phyloP scores from a whole-genome alignment of 2,329 filamentous ascomycete species.

The Didymella exigua region DNA sequence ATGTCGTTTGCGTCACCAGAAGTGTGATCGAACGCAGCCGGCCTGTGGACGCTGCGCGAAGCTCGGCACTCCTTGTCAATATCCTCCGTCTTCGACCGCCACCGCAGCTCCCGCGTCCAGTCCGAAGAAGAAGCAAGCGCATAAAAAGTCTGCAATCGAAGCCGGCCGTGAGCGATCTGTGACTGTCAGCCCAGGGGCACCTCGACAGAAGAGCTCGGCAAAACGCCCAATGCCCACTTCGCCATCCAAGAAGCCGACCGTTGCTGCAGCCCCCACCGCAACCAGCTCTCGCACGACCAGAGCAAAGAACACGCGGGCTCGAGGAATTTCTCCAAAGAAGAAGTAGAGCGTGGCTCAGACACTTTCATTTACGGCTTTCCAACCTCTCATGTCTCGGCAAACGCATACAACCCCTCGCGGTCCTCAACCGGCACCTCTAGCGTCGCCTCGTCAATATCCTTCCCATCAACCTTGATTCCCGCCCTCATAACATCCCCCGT shows the following conservation, averaged over 20 bases:
- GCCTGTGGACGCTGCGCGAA: constrained; percentile 72
- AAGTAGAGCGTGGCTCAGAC: neutral
- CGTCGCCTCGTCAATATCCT: constrained; percentile 81
- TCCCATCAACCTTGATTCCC: constrained; percentile 77
- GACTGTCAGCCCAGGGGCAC: neutral
- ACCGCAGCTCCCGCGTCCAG: neutral
- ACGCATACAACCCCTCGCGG: constrained; percentile 76
- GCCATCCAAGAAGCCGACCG: neutral
- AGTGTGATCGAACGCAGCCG: constrained; percentile 70
- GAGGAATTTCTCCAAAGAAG: neutral
- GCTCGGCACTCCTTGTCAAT: constrained; percentile 32
- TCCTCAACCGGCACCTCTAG: constrained; percentile 86
- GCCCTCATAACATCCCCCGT: constrained; percentile 87
- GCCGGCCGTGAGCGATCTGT: neutral
- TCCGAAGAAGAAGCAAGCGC: neutral
- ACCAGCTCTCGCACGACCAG: constrained; percentile 7
- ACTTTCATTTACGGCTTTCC: neutral
- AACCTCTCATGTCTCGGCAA: constrained; percentile 56
- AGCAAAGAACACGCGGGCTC: neutral
- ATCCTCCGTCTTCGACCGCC: neutral
- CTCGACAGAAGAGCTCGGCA: neutral
- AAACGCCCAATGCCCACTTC: neutral
- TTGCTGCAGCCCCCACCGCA: constrained; percentile 2
- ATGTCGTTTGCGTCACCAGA: constrained; percentile 49
- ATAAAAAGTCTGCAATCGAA: neutral